phyloP scores from a whole-genome alignment of 208 protist genomes.

The Wallacemonas sp. region DNA sequence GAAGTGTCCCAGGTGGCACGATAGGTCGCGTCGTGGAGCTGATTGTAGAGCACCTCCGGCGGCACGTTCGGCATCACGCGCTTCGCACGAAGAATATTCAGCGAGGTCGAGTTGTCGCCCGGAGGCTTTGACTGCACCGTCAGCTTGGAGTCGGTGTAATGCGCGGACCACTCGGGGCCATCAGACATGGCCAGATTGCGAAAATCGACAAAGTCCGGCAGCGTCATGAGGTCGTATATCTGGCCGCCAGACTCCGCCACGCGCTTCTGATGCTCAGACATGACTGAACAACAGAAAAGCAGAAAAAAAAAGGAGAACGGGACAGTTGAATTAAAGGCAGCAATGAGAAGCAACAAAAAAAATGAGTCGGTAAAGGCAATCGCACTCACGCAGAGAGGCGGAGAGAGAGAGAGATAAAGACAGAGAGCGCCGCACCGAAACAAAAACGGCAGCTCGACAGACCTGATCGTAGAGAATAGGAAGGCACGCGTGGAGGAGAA shows the following conservation, averaged over 20 bases:
- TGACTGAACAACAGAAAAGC: background rate
- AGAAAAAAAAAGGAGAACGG: background rate
- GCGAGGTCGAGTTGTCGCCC: constrained; percentile 34
- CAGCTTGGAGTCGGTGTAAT: constrained; percentile 49
- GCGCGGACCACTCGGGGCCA: constrained; percentile 40
- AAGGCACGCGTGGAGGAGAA: too few species aligned
- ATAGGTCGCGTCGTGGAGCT: constrained; percentile 86
- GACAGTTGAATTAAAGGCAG: background rate
- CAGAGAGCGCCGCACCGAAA: too few species aligned
- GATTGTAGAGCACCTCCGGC: constrained; percentile 77
- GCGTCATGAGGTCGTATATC: constrained; percentile 63
- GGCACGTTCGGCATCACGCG: constrained; percentile 71
- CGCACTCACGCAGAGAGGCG: too few species aligned
- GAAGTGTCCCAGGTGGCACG: constrained; percentile 83
- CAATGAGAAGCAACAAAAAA: background rate
- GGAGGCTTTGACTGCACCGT: constrained; percentile 68
- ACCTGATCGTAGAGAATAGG: too few species aligned
- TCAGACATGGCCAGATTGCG: constrained; percentile 50
- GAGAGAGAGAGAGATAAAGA: too few species aligned
- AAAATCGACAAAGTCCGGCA: constrained; percentile 71
- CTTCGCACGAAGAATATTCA: constrained; percentile 81
- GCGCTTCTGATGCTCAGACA: background rate
- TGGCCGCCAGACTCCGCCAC: constrained; percentile 44
- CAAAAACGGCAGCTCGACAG: too few species aligned
- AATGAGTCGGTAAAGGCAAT: too few species aligned